phyloP scores from a whole-genome alignment of 2,329 filamentous ascomycete genomes.

The Xylaria digitata region DNA sequence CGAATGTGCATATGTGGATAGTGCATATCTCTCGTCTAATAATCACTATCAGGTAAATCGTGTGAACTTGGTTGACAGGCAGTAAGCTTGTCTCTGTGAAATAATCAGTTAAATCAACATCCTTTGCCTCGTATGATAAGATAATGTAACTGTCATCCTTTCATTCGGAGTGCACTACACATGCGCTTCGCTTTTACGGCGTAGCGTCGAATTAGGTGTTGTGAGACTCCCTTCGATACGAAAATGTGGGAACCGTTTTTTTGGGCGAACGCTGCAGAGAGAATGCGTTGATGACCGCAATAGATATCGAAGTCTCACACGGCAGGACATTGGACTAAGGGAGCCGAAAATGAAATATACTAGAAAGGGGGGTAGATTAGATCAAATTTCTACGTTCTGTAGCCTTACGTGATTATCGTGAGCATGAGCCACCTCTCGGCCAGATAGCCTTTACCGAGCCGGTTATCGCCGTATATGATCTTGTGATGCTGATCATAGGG shows the following conservation, averaged over 20 bases:
- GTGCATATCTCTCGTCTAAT: too few species aligned
- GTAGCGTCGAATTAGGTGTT: constrained; percentile 45
- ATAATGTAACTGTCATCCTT: too few species aligned
- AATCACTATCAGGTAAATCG: too few species aligned
- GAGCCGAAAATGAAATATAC: too few species aligned
- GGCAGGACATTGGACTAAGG: too few species aligned
- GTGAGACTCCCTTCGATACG: constrained; percentile 50
- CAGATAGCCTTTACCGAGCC: constrained; percentile 51
- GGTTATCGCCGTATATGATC: constrained; percentile 53
- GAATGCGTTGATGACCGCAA: background rate
- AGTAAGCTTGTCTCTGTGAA: constrained; percentile 40
- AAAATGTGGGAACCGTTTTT: constrained; percentile 50
- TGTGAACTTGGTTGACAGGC: constrained; percentile 30
- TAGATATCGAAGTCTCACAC: background rate
- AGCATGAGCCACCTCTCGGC: constrained; percentile 59
- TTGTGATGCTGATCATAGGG: constrained; percentile 45
- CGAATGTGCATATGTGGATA: too few species aligned
- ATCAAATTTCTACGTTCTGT: constrained; percentile 41
- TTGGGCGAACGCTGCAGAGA: constrained; percentile 48
- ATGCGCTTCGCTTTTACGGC: too few species aligned
- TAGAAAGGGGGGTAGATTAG: background rate
- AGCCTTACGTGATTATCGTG: constrained; percentile 56
- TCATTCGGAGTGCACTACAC: too few species aligned
- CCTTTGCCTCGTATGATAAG: too few species aligned
- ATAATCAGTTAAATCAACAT: background rate